A percentile compares a stretch with the other conserved stretches of the same genome.
phyloP scores from a whole-genome alignment of 148 eudicot species.

The Mesembryanthemum crystallinum region DNA sequence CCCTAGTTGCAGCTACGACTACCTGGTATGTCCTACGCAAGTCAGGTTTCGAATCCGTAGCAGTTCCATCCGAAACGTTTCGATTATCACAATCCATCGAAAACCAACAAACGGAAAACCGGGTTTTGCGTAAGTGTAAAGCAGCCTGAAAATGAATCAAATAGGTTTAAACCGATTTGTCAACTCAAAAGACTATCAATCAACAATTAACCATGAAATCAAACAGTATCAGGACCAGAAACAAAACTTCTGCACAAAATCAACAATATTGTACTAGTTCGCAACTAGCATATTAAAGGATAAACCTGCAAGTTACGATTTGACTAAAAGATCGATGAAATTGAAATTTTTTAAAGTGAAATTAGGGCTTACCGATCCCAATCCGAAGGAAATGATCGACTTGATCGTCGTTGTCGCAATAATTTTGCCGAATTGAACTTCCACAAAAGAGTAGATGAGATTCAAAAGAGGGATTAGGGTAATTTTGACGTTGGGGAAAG shows the following conservation, averaged over 20 bases:
- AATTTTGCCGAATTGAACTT: conserved; percentile 12
- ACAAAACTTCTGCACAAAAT: not conserved
- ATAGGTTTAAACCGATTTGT: not conserved
- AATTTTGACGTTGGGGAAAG: not conserved
- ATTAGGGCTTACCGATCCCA: conserved; percentile 28
- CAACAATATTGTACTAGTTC: no score
- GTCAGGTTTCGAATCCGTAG: conserved; percentile 14
- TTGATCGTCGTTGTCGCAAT: conserved; percentile 9
- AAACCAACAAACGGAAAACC: not conserved
- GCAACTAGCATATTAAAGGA: not conserved
- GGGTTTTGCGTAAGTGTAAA: not conserved
- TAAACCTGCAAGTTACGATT: not conserved
- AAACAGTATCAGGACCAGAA: conserved; percentile 5
- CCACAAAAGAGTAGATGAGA: not conserved
- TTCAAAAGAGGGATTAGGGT: not conserved
- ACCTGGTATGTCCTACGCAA: conserved; percentile 69
- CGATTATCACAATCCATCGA: conserved; percentile 47
- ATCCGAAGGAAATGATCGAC: conserved; percentile 19
- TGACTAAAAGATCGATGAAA: not conserved
- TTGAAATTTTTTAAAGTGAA: not conserved
- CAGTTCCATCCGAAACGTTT: conserved; percentile 30
- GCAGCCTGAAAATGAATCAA: not conserved
- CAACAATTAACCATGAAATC: not conserved
- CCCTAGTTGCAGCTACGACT: conserved; percentile 83
- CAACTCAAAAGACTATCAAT: not conserved